Percentiles rank a stretch among this genome's conserved stretches.
Evolutionary conservation across 2,329 filamentous ascomycete genomes (phyloP).

Genomic region (Mariannaea sp.): DNA sequence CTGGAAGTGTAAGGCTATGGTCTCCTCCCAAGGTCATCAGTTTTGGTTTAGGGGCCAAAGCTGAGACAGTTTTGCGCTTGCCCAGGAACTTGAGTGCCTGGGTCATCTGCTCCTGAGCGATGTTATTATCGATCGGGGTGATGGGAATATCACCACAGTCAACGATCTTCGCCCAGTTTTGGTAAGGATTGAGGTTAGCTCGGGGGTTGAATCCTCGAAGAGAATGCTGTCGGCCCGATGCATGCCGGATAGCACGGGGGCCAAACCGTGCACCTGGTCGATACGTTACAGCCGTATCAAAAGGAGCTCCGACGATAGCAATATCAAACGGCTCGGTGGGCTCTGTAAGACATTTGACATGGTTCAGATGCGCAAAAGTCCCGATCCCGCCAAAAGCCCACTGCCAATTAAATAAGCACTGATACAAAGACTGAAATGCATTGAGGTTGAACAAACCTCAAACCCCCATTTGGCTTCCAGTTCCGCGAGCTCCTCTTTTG

Average conservation of each 20-base stretch:
- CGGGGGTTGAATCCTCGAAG: constrained; percentile 72
- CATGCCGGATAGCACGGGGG: constrained; percentile 79
- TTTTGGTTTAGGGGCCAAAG: constrained; percentile 49
- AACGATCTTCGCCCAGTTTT: constrained; percentile 73
- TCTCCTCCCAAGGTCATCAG: constrained; percentile 72
- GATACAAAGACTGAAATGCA: not conserved
- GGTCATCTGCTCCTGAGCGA: constrained; percentile 79
- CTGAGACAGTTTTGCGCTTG: constrained; percentile 43
- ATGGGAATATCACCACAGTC: constrained; percentile 88
- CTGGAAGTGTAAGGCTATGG: constrained; percentile 69
- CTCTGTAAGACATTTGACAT: constrained; percentile 67
- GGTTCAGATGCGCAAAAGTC: constrained; percentile 69
- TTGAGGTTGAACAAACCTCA: constrained; percentile 1
- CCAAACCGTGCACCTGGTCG: constrained; percentile 70
- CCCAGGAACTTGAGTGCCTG: constrained; percentile 68
- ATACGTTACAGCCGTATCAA: constrained; percentile 65
- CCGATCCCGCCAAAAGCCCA: constrained; percentile 67
- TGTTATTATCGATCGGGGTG: constrained; percentile 77
- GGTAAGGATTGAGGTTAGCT: constrained; percentile 77
- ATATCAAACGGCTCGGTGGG: constrained; percentile 67
- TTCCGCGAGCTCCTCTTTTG: not conserved
- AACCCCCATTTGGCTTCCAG: constrained; percentile 5
- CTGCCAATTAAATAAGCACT: not conserved
- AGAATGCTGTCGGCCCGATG: constrained; percentile 74
- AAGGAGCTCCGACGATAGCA: constrained; percentile 68